phyloP scores from a whole-genome alignment of 768 basidiomycete species.

The Pleurotus tuber-regium region DNA sequence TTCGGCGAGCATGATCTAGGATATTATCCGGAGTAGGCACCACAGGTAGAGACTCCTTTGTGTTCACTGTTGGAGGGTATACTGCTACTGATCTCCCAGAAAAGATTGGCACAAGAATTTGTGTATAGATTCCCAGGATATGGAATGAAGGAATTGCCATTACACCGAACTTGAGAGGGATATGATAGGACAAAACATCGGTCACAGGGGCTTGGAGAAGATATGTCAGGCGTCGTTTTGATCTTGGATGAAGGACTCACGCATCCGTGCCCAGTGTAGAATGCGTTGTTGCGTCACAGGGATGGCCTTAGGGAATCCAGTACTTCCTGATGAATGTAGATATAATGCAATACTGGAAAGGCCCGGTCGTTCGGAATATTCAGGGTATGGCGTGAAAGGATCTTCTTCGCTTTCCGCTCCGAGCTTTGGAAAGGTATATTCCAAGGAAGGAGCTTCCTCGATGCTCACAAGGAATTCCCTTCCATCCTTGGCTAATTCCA shows the following conservation, averaged over 20 bases:
- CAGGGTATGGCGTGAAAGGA: constrained; percentile 27
- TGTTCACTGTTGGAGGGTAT: constrained; percentile 29
- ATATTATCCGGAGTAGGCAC: constrained; percentile 38
- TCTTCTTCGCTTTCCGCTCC: constrained; percentile 29
- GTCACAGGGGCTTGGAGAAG: constrained; percentile 12
- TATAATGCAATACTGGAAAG: constrained; percentile 30
- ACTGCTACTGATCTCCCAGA: constrained; percentile 22
- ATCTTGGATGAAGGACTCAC: constrained; percentile 23
- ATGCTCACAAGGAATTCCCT: constrained; percentile 19
- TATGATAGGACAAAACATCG: constrained; percentile 15
- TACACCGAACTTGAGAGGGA: constrained; percentile 20
- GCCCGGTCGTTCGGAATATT: constrained; percentile 7
- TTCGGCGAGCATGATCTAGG: constrained; percentile 28
- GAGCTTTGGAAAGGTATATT: constrained; percentile 37
- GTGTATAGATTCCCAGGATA: constrained; percentile 26
- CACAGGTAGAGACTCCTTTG: constrained; percentile 26
- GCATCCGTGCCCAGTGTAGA: constrained; percentile 20
- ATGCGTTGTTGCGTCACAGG: neutral
- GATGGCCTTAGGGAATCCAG: constrained; percentile 6
- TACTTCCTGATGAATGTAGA: constrained; percentile 17
- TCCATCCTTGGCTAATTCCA: constrained; percentile 13
- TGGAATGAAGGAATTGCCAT: constrained; percentile 41
- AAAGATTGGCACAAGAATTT: constrained; percentile 29
- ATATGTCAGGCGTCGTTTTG: neutral
- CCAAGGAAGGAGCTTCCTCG: constrained; percentile 31